A percentile compares a stretch with the other conserved stretches of the same genome.
These are phyloP conservation scores for Leucocoprinus birnbaumii DNA, from an alignment of 768 basidiomycete genomes.

Conservation along the genomic window DNA sequence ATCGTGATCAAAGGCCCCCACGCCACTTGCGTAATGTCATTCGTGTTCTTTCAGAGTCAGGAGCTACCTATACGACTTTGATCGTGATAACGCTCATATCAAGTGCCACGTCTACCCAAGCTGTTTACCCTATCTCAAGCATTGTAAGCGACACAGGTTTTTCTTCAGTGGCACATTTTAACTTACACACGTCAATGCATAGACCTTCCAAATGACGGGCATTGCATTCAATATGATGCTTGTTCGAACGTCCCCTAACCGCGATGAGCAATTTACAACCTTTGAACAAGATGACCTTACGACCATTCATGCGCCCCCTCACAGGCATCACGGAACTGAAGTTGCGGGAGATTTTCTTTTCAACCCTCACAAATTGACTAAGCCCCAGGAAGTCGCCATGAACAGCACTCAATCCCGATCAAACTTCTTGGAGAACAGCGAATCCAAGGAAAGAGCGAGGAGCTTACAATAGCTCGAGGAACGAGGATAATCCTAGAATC, in stretches of 20 bases:
- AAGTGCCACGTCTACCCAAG: neutral
- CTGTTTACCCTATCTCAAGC: neutral
- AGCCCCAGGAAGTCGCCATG: too few species aligned
- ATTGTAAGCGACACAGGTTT: neutral
- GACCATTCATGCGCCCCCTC: too few species aligned
- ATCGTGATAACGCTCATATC: neutral
- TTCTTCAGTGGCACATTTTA: neutral
- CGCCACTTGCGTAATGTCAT: neutral
- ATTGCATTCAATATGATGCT: conserved; percentile 3
- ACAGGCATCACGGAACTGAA: too few species aligned
- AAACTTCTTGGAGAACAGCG: too few species aligned
- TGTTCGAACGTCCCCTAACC: neutral
- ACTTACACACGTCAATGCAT: neutral
- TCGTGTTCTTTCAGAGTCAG: conserved; percentile 1
- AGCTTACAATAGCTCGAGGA: too few species aligned
- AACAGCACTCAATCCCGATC: too few species aligned
- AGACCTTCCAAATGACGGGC: conserved; percentile 1
- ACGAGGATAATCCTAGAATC: too few species aligned
- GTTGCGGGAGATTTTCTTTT: too few species aligned
- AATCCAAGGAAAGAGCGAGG: too few species aligned
- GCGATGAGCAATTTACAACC: neutral
- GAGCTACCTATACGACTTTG: neutral
- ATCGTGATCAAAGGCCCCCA: too few species aligned
- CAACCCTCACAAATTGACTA: too few species aligned
- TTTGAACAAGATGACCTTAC: too few species aligned